Evolutionary conservation across 1,284 basidiomycete genomes (phyloP).

Genomic region (Tylopilus sp.): DNA sequence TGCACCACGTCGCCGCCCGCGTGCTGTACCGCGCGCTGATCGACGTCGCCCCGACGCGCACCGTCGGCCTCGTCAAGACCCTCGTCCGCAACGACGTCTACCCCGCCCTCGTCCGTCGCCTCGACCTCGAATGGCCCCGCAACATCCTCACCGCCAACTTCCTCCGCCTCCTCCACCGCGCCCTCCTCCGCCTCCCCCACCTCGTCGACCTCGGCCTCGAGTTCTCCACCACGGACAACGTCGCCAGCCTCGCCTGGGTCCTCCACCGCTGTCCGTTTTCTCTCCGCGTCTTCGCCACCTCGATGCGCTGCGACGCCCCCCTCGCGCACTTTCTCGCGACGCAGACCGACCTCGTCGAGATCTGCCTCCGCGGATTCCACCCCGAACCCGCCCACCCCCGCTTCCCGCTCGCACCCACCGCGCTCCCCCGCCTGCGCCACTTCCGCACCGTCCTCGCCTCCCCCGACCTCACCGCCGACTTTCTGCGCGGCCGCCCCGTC

Average conservation of each 20-base stretch:
- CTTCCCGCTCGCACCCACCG: slow-evolving; percentile 40
- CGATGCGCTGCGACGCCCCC: slow-evolving; percentile 47
- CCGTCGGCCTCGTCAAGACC: slow-evolving; percentile 41
- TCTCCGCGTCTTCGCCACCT: slow-evolving; percentile 49
- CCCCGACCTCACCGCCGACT: slow-evolving; percentile 43
- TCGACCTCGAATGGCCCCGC: slow-evolving; percentile 43
- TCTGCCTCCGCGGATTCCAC: slow-evolving; percentile 52
- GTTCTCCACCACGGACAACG: slow-evolving; percentile 40
- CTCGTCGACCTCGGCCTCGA: slow-evolving; percentile 51
- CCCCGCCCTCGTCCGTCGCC: slow-evolving; percentile 42
- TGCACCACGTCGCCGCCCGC: slow-evolving; percentile 43
- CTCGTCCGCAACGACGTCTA: slow-evolving; percentile 39
- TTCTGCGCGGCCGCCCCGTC: slow-evolving; percentile 51
- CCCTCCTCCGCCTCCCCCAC: slow-evolving; percentile 39
- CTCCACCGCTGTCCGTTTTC: slow-evolving; percentile 45
- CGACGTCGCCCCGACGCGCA: slow-evolving; percentile 34
- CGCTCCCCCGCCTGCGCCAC: slow-evolving; percentile 48
- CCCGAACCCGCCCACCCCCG: slow-evolving; percentile 11
- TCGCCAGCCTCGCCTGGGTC: slow-evolving; percentile 43
- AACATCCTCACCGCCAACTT: slow-evolving; percentile 43
- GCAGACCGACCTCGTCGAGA: slow-evolving; percentile 48
- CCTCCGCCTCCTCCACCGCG: slow-evolving; percentile 47
- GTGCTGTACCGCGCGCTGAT: slow-evolving; percentile 48
- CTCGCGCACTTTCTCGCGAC: slow-evolving; percentile 53
- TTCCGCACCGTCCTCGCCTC: slow-evolving; percentile 58